Evolutionary conservation across 2,329 filamentous ascomycete genomes (phyloP).

Genomic region (Lachnellula cervina): DNA sequence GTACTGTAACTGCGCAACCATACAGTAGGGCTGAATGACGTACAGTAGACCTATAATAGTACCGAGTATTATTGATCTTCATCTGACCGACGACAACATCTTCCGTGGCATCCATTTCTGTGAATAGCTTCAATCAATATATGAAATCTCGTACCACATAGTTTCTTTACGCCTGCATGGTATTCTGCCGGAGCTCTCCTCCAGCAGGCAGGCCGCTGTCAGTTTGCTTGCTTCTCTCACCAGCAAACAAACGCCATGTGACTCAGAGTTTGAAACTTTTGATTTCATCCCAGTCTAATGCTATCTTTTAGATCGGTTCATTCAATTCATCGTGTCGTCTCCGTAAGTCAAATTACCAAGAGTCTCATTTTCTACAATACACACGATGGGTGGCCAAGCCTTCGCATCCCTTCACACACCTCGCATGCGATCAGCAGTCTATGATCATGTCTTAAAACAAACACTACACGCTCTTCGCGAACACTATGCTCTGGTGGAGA

Average conservation of each 20-base stretch:
- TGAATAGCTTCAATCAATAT: too few species aligned
- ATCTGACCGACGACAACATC: background rate
- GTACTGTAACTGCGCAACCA: background rate
- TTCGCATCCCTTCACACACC: constrained; percentile 58
- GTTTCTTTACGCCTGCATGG: background rate
- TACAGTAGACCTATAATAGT: background rate
- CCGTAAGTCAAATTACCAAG: background rate
- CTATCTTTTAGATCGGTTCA: background rate
- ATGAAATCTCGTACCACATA: too few species aligned
- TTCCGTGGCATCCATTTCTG: too few species aligned
- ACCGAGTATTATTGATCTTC: background rate
- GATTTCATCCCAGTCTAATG: background rate
- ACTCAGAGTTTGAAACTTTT: background rate
- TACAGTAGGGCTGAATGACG: constrained; percentile 5
- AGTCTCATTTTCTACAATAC: background rate
- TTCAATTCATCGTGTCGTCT: background rate
- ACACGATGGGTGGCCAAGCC: constrained; percentile 59
- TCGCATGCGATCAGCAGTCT: constrained; percentile 58
- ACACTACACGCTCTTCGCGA: constrained; percentile 43
- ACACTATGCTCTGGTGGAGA: constrained; percentile 51
- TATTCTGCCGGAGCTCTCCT: background rate
- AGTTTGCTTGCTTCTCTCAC: background rate
- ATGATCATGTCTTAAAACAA: constrained; percentile 44
- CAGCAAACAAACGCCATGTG: background rate
- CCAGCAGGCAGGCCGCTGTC: background rate